Evolutionary conservation across 345 rosid genomes (phyloP), one percentile per base, ranked within the genome.

Genomic region (Camelina hispida): DNA sequence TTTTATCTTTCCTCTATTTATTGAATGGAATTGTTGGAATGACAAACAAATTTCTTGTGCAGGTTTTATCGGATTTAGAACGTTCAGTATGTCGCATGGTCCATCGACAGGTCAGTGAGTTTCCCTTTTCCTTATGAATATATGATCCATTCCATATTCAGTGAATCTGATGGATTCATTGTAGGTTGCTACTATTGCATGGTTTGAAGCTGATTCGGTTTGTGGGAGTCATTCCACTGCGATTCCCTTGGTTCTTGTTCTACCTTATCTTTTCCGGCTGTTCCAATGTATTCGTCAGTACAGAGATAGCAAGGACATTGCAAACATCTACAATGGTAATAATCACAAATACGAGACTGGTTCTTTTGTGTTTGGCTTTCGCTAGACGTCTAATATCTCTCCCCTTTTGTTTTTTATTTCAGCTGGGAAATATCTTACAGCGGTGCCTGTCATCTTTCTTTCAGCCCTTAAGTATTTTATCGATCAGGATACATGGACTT

Each of bases 201-300:
- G 99, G 99, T 93, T 96, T 84, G 99, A 96, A 83, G 98, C 96
- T 37, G 96, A 96, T 82, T 96, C 99, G 25, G 91, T 93, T 61
- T 96, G 99, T 10, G 98, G 99, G 30, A 87, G 96, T 80, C 99
- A 96, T 83, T 91, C 99, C 0, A 56, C 89, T 81, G 91, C 83
- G 18, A 96, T 96, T 64, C 99, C 99, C n/a, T 17, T 91, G n/a
- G 93, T 87, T 84, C 90, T 96, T 52, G 99, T 89, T 22, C 83
- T 91, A 75, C 99, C 99, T 55, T 96, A 96, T 68, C 83, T 91
- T 70, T 96, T 91, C 71, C 89, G 93, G 32, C 78, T 96, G 64
- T 89, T 89, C 74, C 99, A 96, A 78, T 96, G 99, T 76, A 89
- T 93, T 74, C 88, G 94, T 68, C 97, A 91, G 78, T 93, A 91